Evolutionary conservation across 805 yeast species (phyloP).

Genomic region (Nematodospora valgi): DNA sequence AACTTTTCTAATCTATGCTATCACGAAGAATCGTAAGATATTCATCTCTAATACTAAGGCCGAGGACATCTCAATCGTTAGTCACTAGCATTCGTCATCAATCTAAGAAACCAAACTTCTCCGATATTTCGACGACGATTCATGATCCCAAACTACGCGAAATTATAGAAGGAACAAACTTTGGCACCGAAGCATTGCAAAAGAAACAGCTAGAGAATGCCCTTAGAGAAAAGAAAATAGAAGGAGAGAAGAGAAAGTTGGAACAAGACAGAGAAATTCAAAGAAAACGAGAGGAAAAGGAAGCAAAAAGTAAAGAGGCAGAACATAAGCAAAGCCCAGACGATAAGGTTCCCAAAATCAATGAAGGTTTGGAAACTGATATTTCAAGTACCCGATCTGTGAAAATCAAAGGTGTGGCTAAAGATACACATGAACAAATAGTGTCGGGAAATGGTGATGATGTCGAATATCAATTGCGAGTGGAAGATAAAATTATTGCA

Average conservation of each 20-base stretch:
- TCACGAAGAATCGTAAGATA: neutral
- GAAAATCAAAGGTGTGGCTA: slow-evolving; percentile 2
- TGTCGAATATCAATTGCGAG: slow-evolving; percentile 1
- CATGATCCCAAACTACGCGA: slow-evolving; percentile 28
- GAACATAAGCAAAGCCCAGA: slow-evolving; percentile 1
- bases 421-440: slow-evolving; percentile 4
- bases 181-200: slow-evolving; percentile 17
- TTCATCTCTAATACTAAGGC: too few species aligned
- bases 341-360: neutral
- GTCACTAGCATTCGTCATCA: slow-evolving; percentile 8
- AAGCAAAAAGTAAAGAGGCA: slow-evolving; percentile 1
- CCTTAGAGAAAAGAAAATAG: slow-evolving; percentile 5
- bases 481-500: slow-evolving; percentile 7
- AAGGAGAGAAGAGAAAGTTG: slow-evolving; percentile 6
- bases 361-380: slow-evolving; percentile 4
- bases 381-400: slow-evolving; percentile 1
- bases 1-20: too few species aligned
- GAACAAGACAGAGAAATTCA: slow-evolving; percentile 1
- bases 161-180: slow-evolving; percentile 35
- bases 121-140: slow-evolving; percentile 7
- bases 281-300: slow-evolving; percentile 6
- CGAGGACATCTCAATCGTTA: too few species aligned
- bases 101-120: slow-evolving; percentile 4
- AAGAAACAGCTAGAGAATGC: slow-evolving; percentile 10
- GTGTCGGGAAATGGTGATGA: neutral